A percentile compares a stretch with the other conserved stretches of the same genome.
Conservation (phyloP, 441 rosid genomes). For the Jatropha podagrica region DNA sequence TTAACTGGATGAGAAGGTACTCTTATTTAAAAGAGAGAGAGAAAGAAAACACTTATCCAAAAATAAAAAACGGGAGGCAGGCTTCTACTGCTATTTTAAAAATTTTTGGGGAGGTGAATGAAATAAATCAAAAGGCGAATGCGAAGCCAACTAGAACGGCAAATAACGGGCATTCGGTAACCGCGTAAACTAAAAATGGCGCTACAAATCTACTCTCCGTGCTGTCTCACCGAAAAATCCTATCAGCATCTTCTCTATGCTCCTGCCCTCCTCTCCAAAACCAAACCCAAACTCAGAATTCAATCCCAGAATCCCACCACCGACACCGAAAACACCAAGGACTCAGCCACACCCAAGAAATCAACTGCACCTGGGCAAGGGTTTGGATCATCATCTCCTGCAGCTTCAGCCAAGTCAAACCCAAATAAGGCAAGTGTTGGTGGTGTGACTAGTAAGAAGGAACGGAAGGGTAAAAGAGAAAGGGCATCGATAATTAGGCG, state of each 20-base stretch:
- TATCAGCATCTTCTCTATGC: constrained; percentile 26
- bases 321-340: constrained; percentile 42
- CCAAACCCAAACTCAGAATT: constrained; percentile 15
- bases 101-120: no score
- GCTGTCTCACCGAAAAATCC: constrained; percentile 32
- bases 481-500: constrained; percentile 56
- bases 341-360: constrained; percentile 42
- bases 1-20: no score
- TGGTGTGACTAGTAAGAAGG: constrained; percentile 34
- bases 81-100: no score
- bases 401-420: constrained; percentile 28
- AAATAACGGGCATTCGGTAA: constrained; percentile 13
- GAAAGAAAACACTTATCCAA: no score
- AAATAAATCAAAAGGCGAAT: no score
- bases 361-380: constrained; percentile 51
- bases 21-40: no score
- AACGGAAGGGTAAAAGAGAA: constrained; percentile 48
- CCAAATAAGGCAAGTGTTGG: neutral
- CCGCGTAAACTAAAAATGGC: constrained; percentile 59
- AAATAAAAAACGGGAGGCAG: no score
- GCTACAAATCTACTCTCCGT: constrained; percentile 50
- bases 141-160: neutral
- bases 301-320: constrained; percentile 34
- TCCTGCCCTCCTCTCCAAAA: constrained; percentile 22
- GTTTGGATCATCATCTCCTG: constrained; percentile 51